These are phyloP conservation scores for Discostella stelligera DNA, from an alignment of 352 stramenopile genomes.

Conservation along the genomic window DNA sequence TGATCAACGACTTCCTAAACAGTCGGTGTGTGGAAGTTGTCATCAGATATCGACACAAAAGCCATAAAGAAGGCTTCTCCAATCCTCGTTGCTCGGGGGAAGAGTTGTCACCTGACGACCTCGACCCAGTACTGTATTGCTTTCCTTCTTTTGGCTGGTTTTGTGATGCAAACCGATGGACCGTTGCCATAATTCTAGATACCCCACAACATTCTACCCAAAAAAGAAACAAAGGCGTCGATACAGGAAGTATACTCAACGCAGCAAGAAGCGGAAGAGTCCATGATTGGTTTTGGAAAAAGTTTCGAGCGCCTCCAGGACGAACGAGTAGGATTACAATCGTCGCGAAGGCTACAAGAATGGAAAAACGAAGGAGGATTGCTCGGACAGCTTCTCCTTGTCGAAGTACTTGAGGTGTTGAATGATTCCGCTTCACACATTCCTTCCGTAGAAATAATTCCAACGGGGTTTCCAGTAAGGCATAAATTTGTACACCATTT, in stretches of 20 bases:
- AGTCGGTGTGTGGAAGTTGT: slow-evolving; percentile 59
- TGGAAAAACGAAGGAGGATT: slow-evolving; percentile 37
- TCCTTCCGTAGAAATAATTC: slow-evolving; percentile 58
- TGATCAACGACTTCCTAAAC: slow-evolving; percentile 29
- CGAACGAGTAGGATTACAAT: slow-evolving; percentile 54
- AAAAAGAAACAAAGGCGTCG: slow-evolving; percentile 63
- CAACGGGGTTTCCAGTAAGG: slow-evolving; percentile 65
- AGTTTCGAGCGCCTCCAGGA: slow-evolving; percentile 17
- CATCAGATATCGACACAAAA: slow-evolving; percentile 66
- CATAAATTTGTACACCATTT: slow-evolving; percentile 70
- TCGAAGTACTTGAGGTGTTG: slow-evolving; percentile 56
- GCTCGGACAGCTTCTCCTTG: slow-evolving; percentile 56
- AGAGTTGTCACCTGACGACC: neutral
- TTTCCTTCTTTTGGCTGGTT: slow-evolving; percentile 2
- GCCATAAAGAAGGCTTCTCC: slow-evolving; percentile 13
- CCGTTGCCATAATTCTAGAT: slow-evolving; percentile 65
- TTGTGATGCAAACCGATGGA: slow-evolving; percentile 61
- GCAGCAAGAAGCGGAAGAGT: slow-evolving; percentile 66
- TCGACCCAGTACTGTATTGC: neutral
- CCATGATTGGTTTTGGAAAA: slow-evolving; percentile 50
- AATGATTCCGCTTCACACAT: slow-evolving; percentile 7
- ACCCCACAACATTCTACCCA: slow-evolving; percentile 70
- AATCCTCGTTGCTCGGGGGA: slow-evolving; percentile 5
- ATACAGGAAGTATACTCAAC: slow-evolving; percentile 59
- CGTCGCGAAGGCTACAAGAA: slow-evolving; percentile 54